Base-by-base conservation (phyloP, 306 rosid genomes). In the Corylus americana region DNA sequence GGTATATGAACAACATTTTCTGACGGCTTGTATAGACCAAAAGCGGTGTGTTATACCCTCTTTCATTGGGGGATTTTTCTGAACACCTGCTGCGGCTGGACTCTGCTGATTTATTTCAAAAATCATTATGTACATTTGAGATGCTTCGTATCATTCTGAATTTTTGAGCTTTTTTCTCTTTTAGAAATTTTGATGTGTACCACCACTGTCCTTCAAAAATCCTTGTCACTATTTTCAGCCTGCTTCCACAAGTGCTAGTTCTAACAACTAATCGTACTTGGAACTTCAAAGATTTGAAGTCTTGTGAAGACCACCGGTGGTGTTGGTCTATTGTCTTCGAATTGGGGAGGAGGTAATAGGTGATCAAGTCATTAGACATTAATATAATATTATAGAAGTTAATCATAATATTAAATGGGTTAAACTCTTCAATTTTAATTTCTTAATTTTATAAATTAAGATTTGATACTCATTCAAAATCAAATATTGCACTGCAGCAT, bases 21-120 rank as follows among this genome's bases (percentile, higher is more conserved):
- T 77, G 13, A 63, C 55, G 44, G 70, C 74, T 75, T 85, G 81
- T 79, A 82, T 84, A 42, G 45, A 82, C 13, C 74, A 75, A 63
- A 70, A 75, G 58, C 70, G 79, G 79, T 75, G 73, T 75, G 57
- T 5, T 42, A 42, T 72, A 11, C 16, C 72, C 66, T 70, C 6
- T 74, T 2, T 78, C 45, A 54, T 73, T 71, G 64, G 83, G 70
- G 83, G 73, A 64, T 74, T 83, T 79, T 88, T 88, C 80, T 64
- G 42, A 39, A 44, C 2, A 62, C 76, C 61, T 71, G 62, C 50
- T 14, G 75, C 64, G 29, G 59, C 64, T 50, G 39, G 51, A 48
- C 16, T 78, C 55, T 79, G 77, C n/a, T 73, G 82, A 69, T 84
- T 82, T 79, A 76, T 57, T 57, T 35, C 68, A 73, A 79, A 57